These are phyloP conservation scores for Fusarium sterilihyphosum DNA, from an alignment of 2,329 filamentous ascomycete genomes.

Conservation along the genomic window DNA sequence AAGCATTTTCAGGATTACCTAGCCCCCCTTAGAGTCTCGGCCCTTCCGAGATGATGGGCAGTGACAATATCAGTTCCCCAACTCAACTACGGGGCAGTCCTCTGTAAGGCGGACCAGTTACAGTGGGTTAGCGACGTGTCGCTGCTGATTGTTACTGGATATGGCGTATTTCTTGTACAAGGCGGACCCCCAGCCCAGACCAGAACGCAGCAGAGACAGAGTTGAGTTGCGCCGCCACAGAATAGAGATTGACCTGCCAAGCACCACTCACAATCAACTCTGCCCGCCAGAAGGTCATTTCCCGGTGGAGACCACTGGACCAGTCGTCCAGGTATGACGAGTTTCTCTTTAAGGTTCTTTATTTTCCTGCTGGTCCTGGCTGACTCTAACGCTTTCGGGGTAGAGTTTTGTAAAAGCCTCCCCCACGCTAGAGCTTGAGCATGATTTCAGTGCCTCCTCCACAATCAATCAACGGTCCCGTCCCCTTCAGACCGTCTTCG, in stretches of 20 bases:
- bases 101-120: constrained; percentile 33
- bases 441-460: constrained; percentile 25
- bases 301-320: constrained; percentile 23
- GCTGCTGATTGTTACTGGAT: constrained; percentile 25
- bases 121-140: constrained; percentile 24
- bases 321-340: constrained; percentile 26
- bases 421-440: constrained; percentile 15
- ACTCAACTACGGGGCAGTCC: background rate
- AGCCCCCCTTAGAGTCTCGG: constrained; percentile 14
- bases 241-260: constrained; percentile 25
- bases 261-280: constrained; percentile 26
- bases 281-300: constrained; percentile 29
- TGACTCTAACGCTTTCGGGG: constrained; percentile 22
- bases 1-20: constrained; percentile 8
- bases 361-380: constrained; percentile 18
- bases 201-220: background rate
- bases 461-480: constrained; percentile 27
- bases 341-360: constrained; percentile 26
- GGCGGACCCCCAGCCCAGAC: constrained; percentile 7
- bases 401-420: constrained; percentile 5
- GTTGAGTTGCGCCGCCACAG: constrained; percentile 1
- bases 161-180: background rate
- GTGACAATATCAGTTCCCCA: constrained; percentile 1
- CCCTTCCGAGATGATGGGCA: constrained; percentile 26
- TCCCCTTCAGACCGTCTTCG: constrained; percentile 1